Percentiles rank a stretch among this genome's conserved stretches.
These are phyloP conservation scores for Xylaria flabelliformis DNA, from an alignment of 495 filamentous ascomycete genomes.

Conservation along the genomic window DNA sequence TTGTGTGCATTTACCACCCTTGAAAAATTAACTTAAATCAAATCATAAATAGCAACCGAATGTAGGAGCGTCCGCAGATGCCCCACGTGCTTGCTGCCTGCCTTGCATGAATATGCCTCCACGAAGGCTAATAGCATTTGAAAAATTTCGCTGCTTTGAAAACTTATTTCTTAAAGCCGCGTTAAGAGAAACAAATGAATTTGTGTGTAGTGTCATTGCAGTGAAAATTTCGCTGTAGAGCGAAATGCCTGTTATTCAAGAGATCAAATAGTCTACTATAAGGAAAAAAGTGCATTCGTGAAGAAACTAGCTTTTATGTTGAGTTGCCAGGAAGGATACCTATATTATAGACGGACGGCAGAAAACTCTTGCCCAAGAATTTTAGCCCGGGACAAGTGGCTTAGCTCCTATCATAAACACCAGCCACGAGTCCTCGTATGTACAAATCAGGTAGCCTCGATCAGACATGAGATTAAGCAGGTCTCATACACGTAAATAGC, in stretches of 20 bases:
- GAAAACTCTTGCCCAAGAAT: not conserved
- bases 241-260: too few relatives aligned
- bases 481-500: not conserved
- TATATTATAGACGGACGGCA: constrained; percentile 9
- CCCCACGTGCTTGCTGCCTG: not conserved
- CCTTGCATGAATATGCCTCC: not conserved
- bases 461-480: not conserved
- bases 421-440: constrained; percentile 3
- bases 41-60: not conserved
- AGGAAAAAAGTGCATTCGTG: not conserved
- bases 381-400: not conserved
- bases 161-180: not conserved
- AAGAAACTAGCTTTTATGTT: not conserved
- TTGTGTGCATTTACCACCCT: not conserved
- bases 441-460: constrained; percentile 19
- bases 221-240: not conserved
- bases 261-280: not conserved
- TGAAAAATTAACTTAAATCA: not conserved
- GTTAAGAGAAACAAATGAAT: not conserved
- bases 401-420: not conserved
- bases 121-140: not conserved
- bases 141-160: not conserved
- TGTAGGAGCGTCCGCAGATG: not conserved
- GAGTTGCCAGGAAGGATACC: not conserved
- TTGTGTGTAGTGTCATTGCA: not conserved